A percentile compares a stretch with the other conserved stretches of the same genome.
phyloP scores from a whole-genome alignment of 2,329 filamentous ascomycete genomes.

The Parasarocladium wereldwijsianum region DNA sequence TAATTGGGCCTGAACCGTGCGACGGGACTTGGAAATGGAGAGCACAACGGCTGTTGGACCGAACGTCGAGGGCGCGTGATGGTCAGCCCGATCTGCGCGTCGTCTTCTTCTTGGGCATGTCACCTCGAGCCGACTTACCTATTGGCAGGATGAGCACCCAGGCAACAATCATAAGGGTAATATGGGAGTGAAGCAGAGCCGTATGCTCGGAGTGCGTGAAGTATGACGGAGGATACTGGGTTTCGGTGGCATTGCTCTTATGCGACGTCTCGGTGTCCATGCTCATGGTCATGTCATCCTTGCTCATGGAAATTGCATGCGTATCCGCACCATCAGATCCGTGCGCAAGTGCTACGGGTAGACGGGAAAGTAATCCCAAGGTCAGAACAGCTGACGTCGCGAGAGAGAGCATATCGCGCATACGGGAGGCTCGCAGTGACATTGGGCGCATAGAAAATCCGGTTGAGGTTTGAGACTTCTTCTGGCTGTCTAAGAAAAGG shows the following conservation, averaged over 20 bases:
- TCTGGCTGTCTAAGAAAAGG: too few relatives aligned
- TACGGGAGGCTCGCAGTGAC: too few relatives aligned
- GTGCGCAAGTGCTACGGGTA: constrained; percentile 4
- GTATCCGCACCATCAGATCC: constrained; percentile 2
- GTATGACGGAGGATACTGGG: constrained; percentile 35
- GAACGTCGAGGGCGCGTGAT: constrained; percentile 4
- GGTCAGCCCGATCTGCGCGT: background rate
- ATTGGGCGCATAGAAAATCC: too few relatives aligned
- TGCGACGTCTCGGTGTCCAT: too few relatives aligned
- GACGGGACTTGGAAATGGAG: constrained; percentile 65
- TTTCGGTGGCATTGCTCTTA: constrained; percentile 8
- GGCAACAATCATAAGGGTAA: constrained; percentile 51
- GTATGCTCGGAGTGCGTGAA: constrained; percentile 40
- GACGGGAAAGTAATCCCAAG: background rate
- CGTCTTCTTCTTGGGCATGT: background rate
- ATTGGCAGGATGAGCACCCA: constrained; percentile 63
- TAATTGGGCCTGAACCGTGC: constrained; percentile 55
- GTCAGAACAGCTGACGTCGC: background rate
- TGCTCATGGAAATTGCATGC: too few relatives aligned
- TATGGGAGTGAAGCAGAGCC: constrained; percentile 51
- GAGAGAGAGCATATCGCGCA: too few relatives aligned
- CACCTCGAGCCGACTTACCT: constrained; percentile 34
- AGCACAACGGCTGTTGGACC: constrained; percentile 58
- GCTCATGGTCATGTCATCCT: constrained; percentile 9
- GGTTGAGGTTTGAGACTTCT: too few relatives aligned